Conservation (phyloP, 352 stramenopile species). For the Globisporangium splendens region DNA sequence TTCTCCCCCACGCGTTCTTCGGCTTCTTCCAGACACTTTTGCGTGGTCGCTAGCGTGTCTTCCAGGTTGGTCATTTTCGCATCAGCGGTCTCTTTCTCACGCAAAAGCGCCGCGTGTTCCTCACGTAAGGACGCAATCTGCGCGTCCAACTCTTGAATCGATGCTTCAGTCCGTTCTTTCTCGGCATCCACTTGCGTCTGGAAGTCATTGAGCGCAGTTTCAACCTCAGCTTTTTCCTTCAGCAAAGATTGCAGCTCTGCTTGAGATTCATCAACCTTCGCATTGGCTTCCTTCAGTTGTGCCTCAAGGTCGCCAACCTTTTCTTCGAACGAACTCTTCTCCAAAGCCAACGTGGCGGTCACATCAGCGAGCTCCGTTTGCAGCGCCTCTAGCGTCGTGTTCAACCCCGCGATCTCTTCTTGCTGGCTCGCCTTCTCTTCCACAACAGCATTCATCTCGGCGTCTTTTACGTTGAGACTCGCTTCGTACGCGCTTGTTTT, state of each 20-base stretch:
- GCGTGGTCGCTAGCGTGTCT: background rate
- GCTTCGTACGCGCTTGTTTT: background rate
- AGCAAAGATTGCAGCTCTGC: constrained; percentile 17
- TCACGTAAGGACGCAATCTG: constrained; percentile 5
- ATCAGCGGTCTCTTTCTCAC: constrained; percentile 6
- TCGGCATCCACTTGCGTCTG: constrained; percentile 7
- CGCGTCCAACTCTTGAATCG: background rate
- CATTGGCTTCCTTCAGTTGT: constrained; percentile 10
- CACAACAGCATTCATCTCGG: constrained; percentile 3
- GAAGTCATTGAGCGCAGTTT: constrained; percentile 2
- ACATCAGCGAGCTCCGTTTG: constrained; percentile 13
- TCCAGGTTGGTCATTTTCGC: background rate
- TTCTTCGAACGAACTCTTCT: constrained; percentile 18
- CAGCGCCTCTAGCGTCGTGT: background rate
- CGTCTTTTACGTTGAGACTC: background rate
- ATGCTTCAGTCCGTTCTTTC: background rate
- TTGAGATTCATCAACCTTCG: constrained; percentile 11
- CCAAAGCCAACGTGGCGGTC: constrained; percentile 5
- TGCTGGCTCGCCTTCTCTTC: constrained; percentile 16
- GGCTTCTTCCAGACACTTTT: background rate
- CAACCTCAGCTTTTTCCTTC: constrained; percentile 6
- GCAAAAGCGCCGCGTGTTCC: constrained; percentile 4
- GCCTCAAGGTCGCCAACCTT: constrained; percentile 8
- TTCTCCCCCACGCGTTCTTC: background rate
- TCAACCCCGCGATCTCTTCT: constrained; percentile 8